Base-by-base conservation (phyloP, 1,284 basidiomycete genomes). In the Lentinula novae-zelandiae region DNA sequence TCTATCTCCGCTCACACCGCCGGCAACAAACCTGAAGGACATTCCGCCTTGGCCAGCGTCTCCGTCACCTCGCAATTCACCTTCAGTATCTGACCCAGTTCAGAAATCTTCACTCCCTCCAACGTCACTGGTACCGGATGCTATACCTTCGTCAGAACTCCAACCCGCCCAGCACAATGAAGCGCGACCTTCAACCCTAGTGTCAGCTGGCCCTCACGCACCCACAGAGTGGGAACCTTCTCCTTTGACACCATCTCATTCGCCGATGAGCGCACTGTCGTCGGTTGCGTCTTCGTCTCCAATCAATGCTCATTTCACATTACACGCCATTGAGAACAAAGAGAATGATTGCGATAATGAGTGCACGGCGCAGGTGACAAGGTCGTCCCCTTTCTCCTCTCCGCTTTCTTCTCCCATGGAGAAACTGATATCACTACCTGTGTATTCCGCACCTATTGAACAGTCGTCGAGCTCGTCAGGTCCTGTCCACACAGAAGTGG, bases 221-320 rank as follows among this genome's bases (percentile, higher is more conserved):
- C 44, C 44, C 2, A 20, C 17, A 12, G 44, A 22, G 7, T 20
- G 8, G 44, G 44, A 17, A 20, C 7, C 17, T 46, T 9, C 5
- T 20, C 44, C 49, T 33, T 13, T n/a, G 6, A n/a, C n/a, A 6
- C 49, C 31, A 15, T 50, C 31, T 12, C 49, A 50, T 2, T 6
- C 60, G 3, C 71, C 68, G 15, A 39, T 53, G 52, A 53, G 52
- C 22, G 52, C 33, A 5, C 36, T 39, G n/a, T 39, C 52, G 10
- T 53, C 52, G 17, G 36, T 36, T 9, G 17, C 0, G 13, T 38
- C 17, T 17, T 53, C 52, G 2, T 34, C 51, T 38, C 10, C 27
- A 17, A 9, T 27, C 10, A 52, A 38, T 36, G 5, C 6, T 5
- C 6, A 52, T 31, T 13, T 49, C 5, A 10, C 44, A 8, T 17